These are phyloP conservation scores for Calonectria multiphialidica DNA, from an alignment of 2,329 filamentous ascomycete species.

Conservation along the genomic window DNA sequence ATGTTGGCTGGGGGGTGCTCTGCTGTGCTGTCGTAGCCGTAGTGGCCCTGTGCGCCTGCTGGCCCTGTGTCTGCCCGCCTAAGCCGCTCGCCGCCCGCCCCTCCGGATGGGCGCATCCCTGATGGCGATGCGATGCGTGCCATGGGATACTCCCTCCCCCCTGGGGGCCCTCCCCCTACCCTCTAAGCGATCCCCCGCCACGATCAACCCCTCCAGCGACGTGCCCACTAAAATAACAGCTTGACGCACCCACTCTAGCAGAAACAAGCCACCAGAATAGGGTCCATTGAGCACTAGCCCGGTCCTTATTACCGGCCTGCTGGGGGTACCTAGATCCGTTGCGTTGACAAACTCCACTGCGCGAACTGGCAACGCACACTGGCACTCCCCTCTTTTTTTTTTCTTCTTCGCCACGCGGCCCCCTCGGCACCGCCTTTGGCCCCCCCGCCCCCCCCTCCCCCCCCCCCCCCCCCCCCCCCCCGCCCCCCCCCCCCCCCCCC, in stretches of 20 bases:
- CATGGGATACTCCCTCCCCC: not conserved
- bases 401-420: slow-evolving; percentile 14
- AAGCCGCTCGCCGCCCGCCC: not conserved
- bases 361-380: not conserved
- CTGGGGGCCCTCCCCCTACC: no score
- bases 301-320: not conserved
- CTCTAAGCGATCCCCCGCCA: slow-evolving; percentile 5
- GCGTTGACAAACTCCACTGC: not conserved
- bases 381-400: slow-evolving; percentile 8
- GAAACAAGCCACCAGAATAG: not conserved
- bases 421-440: not conserved
- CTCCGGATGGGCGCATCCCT: slow-evolving; percentile 2
- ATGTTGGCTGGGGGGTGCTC: not conserved
- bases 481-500: no score
- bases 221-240: not conserved
- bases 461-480: no score
- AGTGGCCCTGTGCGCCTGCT: not conserved
- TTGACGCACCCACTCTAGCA: slow-evolving; percentile 1
- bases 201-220: slow-evolving; percentile 6
- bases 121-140: not conserved
- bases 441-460: slow-evolving; percentile 2
- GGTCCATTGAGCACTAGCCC: not conserved
- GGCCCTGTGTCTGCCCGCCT: not conserved
- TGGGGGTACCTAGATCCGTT: slow-evolving; percentile 10
- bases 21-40: not conserved